Evolutionary conservation across 805 yeast genomes (phyloP).

Genomic region (Metschnikowia corniflorae): DNA sequence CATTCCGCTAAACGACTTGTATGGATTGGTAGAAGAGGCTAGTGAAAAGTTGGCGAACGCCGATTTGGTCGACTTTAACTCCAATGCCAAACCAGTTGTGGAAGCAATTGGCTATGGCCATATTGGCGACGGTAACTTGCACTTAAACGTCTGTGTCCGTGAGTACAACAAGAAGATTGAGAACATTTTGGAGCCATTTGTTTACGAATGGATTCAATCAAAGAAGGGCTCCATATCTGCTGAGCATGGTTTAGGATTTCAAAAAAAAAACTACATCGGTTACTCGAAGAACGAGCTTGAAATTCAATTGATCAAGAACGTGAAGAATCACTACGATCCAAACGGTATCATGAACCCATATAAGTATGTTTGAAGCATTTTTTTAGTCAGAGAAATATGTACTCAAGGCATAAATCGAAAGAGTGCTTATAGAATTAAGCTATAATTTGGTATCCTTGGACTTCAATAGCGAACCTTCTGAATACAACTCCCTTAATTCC

Average conservation of each 20-base stretch:
- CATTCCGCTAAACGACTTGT: constrained; percentile 76
- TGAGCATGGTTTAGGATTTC: constrained; percentile 97
- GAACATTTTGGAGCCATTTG: constrained; percentile 83
- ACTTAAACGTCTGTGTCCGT: constrained; percentile 88
- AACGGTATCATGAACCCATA: constrained; percentile 91
- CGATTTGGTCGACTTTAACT: constrained; percentile 55
- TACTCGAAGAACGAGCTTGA: constrained; percentile 77
- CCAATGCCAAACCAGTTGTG: constrained; percentile 72
- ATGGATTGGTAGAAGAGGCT: constrained; percentile 78
- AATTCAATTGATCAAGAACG: constrained; percentile 67
- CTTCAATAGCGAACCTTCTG: constrained; percentile 33
- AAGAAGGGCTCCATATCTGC: constrained; percentile 89
- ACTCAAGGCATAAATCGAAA: constrained; percentile 1
- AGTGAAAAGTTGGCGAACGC: constrained; percentile 54
- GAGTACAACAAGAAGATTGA: constrained; percentile 78
- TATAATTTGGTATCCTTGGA: constrained; percentile 20
- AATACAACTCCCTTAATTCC: constrained; percentile 11
- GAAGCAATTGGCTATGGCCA: constrained; percentile 97
- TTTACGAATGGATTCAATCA: constrained; percentile 80
- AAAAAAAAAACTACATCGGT: constrained; percentile 84
- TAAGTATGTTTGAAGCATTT: constrained; percentile 73
- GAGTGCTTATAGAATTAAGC: not conserved
- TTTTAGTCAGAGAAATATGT: too few species aligned
- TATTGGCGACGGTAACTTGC: constrained; percentile 95
- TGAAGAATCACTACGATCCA: constrained; percentile 86